phyloP scores from a whole-genome alignment of 2,329 filamentous ascomycete genomes.

The Colletotrichum lindemuthianum region DNA sequence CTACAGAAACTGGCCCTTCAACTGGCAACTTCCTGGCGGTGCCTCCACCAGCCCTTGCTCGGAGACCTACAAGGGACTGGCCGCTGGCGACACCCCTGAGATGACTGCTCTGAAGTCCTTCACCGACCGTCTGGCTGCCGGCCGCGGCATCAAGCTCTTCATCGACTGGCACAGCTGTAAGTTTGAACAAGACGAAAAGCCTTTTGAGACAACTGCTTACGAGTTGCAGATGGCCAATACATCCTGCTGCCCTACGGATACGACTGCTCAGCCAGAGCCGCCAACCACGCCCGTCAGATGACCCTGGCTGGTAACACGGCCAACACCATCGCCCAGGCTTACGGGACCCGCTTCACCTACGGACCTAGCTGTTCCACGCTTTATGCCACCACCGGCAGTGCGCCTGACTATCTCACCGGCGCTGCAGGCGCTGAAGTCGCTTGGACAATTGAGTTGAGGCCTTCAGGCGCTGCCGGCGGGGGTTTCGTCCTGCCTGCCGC shows the following conservation, averaged over 20 bases:
- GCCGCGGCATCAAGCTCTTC: constrained; percentile 53
- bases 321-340: constrained; percentile 46
- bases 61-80: constrained; percentile 57
- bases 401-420: constrained; percentile 43
- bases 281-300: constrained; percentile 52
- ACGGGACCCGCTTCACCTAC: constrained; percentile 47
- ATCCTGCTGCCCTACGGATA: constrained; percentile 58
- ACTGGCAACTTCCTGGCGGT: constrained; percentile 61
- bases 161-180: constrained; percentile 57
- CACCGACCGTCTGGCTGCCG: constrained; percentile 40
- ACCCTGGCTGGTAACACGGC: constrained; percentile 46
- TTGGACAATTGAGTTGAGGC: constrained; percentile 52
- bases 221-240: constrained; percentile 48
- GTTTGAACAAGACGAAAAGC: too few relatives aligned
- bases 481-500: constrained; percentile 51
- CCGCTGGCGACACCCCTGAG: constrained; percentile 60
- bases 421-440: constrained; percentile 46
- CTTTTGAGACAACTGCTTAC: too few relatives aligned
- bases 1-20: constrained; percentile 62
- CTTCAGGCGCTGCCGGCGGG: constrained; percentile 43
- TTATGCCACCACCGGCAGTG: constrained; percentile 48
- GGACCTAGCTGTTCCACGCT: constrained; percentile 51
- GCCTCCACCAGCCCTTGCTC: constrained; percentile 62
- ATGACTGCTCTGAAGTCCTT: constrained; percentile 56
- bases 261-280: constrained; percentile 51